A percentile compares a stretch with the other conserved stretches of the same genome.
These are phyloP conservation scores for Arthroderma sp. DNA, from an alignment of 2,329 filamentous ascomycete species.

Conservation along the genomic window DNA sequence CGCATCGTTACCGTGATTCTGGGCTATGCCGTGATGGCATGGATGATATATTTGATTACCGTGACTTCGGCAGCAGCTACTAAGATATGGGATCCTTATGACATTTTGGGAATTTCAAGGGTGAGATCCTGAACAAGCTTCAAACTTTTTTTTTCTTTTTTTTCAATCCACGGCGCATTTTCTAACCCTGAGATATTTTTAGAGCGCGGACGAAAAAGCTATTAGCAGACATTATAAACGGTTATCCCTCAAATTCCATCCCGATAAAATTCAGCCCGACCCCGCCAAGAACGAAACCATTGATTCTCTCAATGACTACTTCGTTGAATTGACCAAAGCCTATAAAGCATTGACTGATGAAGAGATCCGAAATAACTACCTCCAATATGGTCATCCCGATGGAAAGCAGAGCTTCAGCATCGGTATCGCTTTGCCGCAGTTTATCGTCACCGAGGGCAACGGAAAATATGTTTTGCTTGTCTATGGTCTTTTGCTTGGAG, in stretches of 20 bases:
- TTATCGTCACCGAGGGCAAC: constrained; percentile 84
- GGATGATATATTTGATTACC: constrained; percentile 83
- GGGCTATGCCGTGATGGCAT: constrained; percentile 74
- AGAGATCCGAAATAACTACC: constrained; percentile 91
- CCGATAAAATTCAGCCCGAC: constrained; percentile 82
- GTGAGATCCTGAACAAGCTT: constrained; percentile 33
- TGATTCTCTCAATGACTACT: constrained; percentile 72
- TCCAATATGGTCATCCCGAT: constrained; percentile 90
- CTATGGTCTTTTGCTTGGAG: constrained; percentile 77
- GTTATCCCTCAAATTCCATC: constrained; percentile 75
- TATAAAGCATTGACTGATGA: constrained; percentile 98
- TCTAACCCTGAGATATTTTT: constrained; percentile 3
- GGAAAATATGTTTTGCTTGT: constrained; percentile 89
- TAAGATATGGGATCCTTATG: constrained; percentile 93
- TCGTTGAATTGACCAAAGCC: constrained; percentile 91
- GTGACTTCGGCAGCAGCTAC: constrained; percentile 57
- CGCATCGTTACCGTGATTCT: constrained; percentile 59
- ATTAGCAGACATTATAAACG: constrained; percentile 87
- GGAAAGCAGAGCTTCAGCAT: constrained; percentile 98
- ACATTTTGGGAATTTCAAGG: constrained; percentile 76
- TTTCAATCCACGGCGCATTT: constrained; percentile 4
- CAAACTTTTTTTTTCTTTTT: background rate
- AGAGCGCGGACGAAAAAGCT: constrained; percentile 73
- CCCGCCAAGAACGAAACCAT: constrained; percentile 75
- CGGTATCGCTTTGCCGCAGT: constrained; percentile 85